Conservation (phyloP, 805 yeast species). For the Wickerhamomyces ciferrii region DNA sequence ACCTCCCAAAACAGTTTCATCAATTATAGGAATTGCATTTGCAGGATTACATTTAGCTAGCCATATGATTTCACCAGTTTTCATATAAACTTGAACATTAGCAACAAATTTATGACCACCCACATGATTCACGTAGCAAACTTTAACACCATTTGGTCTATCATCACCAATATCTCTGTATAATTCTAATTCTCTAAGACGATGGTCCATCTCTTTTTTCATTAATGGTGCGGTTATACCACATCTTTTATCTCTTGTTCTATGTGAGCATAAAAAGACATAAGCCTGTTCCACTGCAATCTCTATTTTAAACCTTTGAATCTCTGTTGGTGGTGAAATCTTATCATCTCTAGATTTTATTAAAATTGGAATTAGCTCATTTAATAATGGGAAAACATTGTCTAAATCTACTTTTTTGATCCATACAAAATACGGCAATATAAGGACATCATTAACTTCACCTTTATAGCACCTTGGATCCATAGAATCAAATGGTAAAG, state of each 20-base stretch:
- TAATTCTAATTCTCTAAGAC: conserved; percentile 65
- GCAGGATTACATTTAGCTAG: conserved; percentile 79
- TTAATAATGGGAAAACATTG: conserved; percentile 40
- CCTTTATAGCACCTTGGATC: conserved; percentile 37
- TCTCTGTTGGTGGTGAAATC: conserved; percentile 11
- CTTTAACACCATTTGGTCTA: conserved; percentile 69
- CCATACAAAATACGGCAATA: conserved; percentile 76
- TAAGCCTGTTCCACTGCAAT: conserved; percentile 38
- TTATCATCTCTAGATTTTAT: conserved; percentile 21
- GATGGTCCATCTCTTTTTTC: conserved; percentile 70
- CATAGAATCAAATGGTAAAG: conserved; percentile 43
- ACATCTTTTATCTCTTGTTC: conserved; percentile 87
- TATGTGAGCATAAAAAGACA: conserved; percentile 82
- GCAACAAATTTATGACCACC: conserved; percentile 98
- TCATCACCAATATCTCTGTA: conserved; percentile 75
- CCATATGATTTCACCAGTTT: conserved; percentile 78
- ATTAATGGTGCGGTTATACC: conserved; percentile 91
- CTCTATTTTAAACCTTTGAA: conserved; percentile 24
- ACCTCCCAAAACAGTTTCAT: conserved; percentile 63
- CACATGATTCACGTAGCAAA: conserved; percentile 74
- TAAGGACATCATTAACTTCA: conserved; percentile 50
- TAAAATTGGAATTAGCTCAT: conserved; percentile 37
- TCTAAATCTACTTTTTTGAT: conserved; percentile 41
- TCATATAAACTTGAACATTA: conserved; percentile 72
- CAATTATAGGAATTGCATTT: conserved; percentile 67